Conservation (phyloP, 164 flowering plant species). For the Vitis cinerea region DNA sequence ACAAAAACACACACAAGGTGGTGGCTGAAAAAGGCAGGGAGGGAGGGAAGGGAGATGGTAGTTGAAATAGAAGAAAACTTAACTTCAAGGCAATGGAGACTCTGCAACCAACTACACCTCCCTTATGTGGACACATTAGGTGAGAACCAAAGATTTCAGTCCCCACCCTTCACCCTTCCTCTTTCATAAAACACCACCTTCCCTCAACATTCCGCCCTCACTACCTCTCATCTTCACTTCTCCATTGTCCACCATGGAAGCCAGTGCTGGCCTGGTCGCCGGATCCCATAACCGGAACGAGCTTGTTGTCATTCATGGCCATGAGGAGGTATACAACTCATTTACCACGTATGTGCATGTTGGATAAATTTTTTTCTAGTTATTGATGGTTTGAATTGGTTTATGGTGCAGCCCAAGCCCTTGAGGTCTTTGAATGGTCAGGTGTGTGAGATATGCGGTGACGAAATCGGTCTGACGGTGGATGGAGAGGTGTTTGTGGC, state of each 20-base stretch:
- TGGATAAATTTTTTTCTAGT: too few relatives aligned
- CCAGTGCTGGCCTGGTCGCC: constrained; percentile 92
- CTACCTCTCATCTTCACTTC: not conserved
- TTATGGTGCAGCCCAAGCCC: constrained; percentile 68
- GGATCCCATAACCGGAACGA: constrained; percentile 98
- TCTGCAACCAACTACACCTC: constrained; percentile 64
- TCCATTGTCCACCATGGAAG: constrained; percentile 59
- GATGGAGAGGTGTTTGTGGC: constrained; percentile 97
- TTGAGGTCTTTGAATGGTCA: constrained; percentile 84
- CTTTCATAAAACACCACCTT: constrained; percentile 4
- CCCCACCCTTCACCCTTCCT: constrained; percentile 3
- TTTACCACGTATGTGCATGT: too few relatives aligned
- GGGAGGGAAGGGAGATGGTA: constrained; percentile 19
- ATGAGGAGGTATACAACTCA: constrained; percentile 72
- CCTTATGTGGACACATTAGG: constrained; percentile 25
- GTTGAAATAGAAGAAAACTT: constrained; percentile 63
- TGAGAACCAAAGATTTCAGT: constrained; percentile 5
- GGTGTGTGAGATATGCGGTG: constrained; percentile 96
- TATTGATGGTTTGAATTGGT: not conserved
- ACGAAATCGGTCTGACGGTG: constrained; percentile 72
- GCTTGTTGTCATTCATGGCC: constrained; percentile 94
- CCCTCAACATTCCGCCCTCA: constrained; percentile 3
- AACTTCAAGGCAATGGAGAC: constrained; percentile 91
- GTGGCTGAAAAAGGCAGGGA: constrained; percentile 4
- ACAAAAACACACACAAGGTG: not conserved